Evolutionary conservation across 2,329 filamentous ascomycete genomes (phyloP).

Genomic region (Emmonsia crescens): DNA sequence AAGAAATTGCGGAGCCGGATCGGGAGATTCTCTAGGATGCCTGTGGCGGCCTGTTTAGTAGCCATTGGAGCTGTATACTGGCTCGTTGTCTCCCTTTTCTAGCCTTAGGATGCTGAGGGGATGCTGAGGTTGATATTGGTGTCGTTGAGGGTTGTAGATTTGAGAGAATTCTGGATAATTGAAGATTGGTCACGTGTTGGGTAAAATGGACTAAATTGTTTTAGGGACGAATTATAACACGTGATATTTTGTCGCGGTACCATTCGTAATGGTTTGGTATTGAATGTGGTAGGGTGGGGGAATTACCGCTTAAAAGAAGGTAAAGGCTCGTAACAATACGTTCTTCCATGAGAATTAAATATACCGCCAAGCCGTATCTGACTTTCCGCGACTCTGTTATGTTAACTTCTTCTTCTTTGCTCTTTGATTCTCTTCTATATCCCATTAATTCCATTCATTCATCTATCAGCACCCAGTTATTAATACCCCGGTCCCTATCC

Average conservation of each 20-base stretch:
- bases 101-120: no score
- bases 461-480: neutral
- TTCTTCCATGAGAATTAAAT: neutral
- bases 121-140: conserved; percentile 7
- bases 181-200: neutral
- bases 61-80: conserved; percentile 9
- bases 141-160: neutral
- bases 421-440: neutral
- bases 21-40: conserved; percentile 61
- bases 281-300: neutral
- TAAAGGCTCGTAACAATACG: neutral
- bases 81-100: neutral
- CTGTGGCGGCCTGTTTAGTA: conserved; percentile 6
- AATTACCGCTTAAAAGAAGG: neutral
- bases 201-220: neutral
- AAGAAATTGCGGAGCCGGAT: conserved; percentile 75
- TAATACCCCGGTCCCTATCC: neutral
- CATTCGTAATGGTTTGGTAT: neutral
- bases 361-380: neutral
- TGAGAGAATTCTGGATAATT: neutral
- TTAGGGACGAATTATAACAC: neutral
- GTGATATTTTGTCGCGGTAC: neutral
- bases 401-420: neutral
- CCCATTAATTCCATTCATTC: neutral
- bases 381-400: neutral